Conservation (phyloP, 345 rosid genomes). For the Excoecaria cochinchinensis region DNA sequence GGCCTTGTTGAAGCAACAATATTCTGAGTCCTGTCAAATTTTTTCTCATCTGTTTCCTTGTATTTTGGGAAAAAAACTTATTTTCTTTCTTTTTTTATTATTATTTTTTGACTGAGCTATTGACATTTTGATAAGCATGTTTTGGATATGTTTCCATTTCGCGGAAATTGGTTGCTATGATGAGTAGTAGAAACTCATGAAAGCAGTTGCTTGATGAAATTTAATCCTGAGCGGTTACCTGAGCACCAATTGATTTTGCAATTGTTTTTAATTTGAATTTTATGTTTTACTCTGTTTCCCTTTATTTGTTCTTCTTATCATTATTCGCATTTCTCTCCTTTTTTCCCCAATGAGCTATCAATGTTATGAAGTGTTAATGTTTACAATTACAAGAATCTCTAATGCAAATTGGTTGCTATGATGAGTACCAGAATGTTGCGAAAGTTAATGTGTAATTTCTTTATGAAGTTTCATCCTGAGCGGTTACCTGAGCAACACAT, state of each 20-base stretch:
- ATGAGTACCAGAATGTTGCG: conserved; percentile 7
- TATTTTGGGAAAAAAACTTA: background rate
- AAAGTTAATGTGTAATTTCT: background rate
- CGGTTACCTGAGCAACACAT: conserved; percentile 10
- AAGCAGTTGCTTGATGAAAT: conserved; percentile 24
- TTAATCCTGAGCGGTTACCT: conserved; percentile 29
- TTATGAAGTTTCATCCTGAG: conserved; percentile 14
- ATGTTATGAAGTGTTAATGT: background rate
- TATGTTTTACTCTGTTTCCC: background rate
- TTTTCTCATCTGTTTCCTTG: background rate
- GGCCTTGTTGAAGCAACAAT: conserved; percentile 16
- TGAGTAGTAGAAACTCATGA: conserved; percentile 24
- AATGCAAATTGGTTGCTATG: conserved; percentile 8
- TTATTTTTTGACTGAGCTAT: background rate
- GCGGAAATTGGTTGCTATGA: conserved; percentile 25
- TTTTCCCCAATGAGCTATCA: background rate
- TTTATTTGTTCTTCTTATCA: background rate
- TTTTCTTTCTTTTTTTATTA: background rate
- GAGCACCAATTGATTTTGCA: conserved; percentile 13
- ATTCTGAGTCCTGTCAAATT: conserved; percentile 11
- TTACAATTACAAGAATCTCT: background rate
- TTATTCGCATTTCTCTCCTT: background rate
- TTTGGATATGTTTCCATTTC: background rate
- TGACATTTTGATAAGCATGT: background rate
- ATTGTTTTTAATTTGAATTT: background rate